Evolutionary conservation across 768 basidiomycete genomes (phyloP).

Genomic region (Boletus rex-veris): DNA sequence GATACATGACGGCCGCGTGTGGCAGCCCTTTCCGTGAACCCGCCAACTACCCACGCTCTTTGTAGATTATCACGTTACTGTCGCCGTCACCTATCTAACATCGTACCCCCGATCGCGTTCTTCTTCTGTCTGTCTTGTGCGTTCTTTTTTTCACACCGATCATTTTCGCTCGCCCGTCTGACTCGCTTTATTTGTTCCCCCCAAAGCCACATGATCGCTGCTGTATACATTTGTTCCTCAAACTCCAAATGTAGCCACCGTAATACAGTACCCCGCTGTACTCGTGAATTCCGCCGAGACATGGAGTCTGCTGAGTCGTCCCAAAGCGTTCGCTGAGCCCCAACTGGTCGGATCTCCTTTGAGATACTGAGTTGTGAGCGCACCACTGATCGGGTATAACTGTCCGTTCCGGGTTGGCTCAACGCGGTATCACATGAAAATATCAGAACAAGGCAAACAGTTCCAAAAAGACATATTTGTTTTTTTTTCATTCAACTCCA

Average conservation of each 20-base stretch:
- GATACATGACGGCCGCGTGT: slow-evolving; percentile 50
- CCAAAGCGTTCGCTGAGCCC: slow-evolving; percentile 14
- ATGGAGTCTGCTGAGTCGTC: not conserved
- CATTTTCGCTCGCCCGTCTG: slow-evolving; percentile 10
- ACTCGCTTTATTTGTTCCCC: slow-evolving; percentile 11
- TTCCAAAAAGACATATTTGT: not conserved
- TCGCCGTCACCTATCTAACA: slow-evolving; percentile 13
- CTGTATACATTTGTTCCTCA: slow-evolving; percentile 13
- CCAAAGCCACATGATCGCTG: slow-evolving; percentile 23
- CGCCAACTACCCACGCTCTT: slow-evolving; percentile 2
- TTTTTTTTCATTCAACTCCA: not conserved
- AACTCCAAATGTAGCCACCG: slow-evolving; percentile 16
- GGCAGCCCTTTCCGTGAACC: not conserved
- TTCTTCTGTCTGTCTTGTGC: slow-evolving; percentile 11
- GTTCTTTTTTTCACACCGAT: slow-evolving; percentile 23
- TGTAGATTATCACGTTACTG: slow-evolving; percentile 8
- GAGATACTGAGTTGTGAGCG: slow-evolving; percentile 8
- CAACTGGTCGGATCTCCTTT: slow-evolving; percentile 4
- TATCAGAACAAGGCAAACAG: not conserved
- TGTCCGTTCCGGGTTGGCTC: not conserved
- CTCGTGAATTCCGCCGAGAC: slow-evolving; percentile 22
- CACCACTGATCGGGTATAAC: slow-evolving; percentile 13
- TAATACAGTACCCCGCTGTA: slow-evolving; percentile 12
- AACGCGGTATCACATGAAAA: slow-evolving; percentile 18
- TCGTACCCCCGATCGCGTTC: slow-evolving; percentile 20